phyloP scores from a whole-genome alignment of 1,139 yeast species.

The Zygoascus hellenicus region DNA sequence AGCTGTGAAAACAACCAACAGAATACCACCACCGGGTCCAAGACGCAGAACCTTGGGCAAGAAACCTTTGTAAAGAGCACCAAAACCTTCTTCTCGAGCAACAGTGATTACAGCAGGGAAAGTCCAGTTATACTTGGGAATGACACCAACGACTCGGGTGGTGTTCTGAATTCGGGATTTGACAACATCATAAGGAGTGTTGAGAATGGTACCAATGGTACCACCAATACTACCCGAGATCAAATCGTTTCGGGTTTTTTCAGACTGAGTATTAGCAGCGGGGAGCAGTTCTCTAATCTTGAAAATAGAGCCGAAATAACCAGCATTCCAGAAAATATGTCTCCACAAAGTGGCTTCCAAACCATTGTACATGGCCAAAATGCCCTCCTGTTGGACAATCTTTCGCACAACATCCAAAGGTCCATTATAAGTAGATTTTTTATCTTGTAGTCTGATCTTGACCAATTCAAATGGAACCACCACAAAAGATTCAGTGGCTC shows the following conservation, averaged over 20 bases:
- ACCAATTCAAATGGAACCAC: constrained; percentile 94
- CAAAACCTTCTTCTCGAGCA: constrained; percentile 79
- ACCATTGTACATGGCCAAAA: constrained; percentile 84
- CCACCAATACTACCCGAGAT: constrained; percentile 96
- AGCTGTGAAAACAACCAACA: constrained; percentile 89
- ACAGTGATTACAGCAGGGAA: constrained; percentile 72
- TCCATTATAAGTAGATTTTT: constrained; percentile 72
- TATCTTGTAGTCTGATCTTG: constrained; percentile 86
- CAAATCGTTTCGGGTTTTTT: constrained; percentile 79
- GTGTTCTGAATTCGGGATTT: constrained; percentile 96
- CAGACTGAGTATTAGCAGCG: constrained; percentile 58
- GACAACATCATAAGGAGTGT: constrained; percentile 97
- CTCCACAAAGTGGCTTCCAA: constrained; percentile 97
- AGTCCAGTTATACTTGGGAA: constrained; percentile 86
- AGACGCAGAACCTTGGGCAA: constrained; percentile 94
- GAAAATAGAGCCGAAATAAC: constrained; percentile 92
- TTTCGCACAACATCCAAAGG: constrained; percentile 76
- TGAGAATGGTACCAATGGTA: constrained; percentile 85
- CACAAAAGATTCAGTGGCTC: constrained; percentile 93
- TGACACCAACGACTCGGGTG: constrained; percentile 54
- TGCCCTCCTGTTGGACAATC: constrained; percentile 70
- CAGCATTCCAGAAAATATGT: constrained; percentile 96
- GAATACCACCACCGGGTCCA: constrained; percentile 99
- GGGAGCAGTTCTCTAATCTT: constrained; percentile 80
- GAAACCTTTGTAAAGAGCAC: constrained; percentile 80